Evolutionary conservation across 805 yeast genomes (phyloP).

Genomic region (Lipomyces chichibuensis): DNA sequence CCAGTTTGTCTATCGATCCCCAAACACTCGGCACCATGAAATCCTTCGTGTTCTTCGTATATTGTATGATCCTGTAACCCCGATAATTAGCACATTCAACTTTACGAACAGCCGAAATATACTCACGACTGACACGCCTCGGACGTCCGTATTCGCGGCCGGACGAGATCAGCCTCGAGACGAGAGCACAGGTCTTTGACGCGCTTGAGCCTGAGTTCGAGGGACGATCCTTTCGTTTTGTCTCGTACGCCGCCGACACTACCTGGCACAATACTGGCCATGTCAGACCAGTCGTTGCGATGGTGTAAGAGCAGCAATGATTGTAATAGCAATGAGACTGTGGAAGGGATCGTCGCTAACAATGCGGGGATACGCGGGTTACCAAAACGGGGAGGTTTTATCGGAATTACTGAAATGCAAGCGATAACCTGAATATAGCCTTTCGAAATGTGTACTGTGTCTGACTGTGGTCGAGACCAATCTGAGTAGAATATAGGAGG

Average conservation of each 20-base stretch:
- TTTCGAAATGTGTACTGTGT: background rate
- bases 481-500: background rate
- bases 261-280: background rate
- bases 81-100: background rate
- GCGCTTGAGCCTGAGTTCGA: conserved; percentile 26
- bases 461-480: background rate
- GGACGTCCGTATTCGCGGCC: conserved; percentile 22
- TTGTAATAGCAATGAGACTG: background rate
- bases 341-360: background rate
- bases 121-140: conserved; percentile 29
- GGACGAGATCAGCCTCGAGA: conserved; percentile 13
- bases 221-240: conserved; percentile 11
- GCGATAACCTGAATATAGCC: background rate
- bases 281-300: background rate
- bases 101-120: background rate
- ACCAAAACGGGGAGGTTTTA: too few species aligned
- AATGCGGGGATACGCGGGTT: background rate
- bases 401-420: background rate
- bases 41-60: conserved; percentile 33
- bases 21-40: conserved; percentile 34
- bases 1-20: conserved; percentile 33
- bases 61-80: conserved; percentile 26
- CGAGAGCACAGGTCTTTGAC: conserved; percentile 19
- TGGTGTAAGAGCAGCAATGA: background rate
- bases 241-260: conserved; percentile 19